These are phyloP conservation scores for Ogataea henricii DNA, from an alignment of 805 yeast species.

Conservation along the genomic window DNA sequence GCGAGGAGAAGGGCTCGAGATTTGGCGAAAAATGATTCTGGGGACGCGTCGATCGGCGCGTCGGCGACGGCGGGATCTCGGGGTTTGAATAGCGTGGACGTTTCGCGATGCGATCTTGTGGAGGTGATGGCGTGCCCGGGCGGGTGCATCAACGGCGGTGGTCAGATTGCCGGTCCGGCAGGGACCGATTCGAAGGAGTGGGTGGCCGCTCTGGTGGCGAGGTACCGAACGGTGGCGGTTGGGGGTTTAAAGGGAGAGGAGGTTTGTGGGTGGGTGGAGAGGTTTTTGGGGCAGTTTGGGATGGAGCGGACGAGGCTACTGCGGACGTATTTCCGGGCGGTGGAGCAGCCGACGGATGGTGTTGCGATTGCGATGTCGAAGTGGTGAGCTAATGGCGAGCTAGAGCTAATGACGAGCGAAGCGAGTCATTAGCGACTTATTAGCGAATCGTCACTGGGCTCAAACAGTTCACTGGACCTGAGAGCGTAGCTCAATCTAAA, in stretches of 20 bases:
- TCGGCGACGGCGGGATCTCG: constrained; percentile 15
- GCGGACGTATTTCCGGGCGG: constrained; percentile 49
- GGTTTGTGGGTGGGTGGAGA: constrained; percentile 36
- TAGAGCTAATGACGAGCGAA: no score
- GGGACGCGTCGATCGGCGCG: constrained; percentile 9
- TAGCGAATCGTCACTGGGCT: no score
- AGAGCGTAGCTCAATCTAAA: no score
- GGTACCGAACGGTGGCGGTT: constrained; percentile 39
- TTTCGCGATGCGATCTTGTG: constrained; percentile 71
- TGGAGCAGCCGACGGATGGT: constrained; percentile 53
- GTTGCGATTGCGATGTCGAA: constrained; percentile 50
- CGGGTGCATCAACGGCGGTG: constrained; percentile 98
- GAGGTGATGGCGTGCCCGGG: constrained; percentile 99
- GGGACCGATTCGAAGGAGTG: constrained; percentile 42
- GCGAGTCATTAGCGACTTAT: no score
- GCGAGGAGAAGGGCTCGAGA: constrained; percentile 47
- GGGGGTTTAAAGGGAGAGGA: not conserved
- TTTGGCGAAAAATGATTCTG: constrained; percentile 20
- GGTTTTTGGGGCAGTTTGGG: constrained; percentile 35
- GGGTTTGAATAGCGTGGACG: constrained; percentile 47
- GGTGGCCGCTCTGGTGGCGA: constrained; percentile 40
- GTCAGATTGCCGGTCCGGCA: constrained; percentile 63
- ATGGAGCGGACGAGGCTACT: constrained; percentile 39
- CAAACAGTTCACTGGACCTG: no score
- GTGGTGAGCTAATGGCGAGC: constrained; percentile 42